Conservation (phyloP, 495 filamentous ascomycete species). For the Hyaloscypha hepaticicola region DNA sequence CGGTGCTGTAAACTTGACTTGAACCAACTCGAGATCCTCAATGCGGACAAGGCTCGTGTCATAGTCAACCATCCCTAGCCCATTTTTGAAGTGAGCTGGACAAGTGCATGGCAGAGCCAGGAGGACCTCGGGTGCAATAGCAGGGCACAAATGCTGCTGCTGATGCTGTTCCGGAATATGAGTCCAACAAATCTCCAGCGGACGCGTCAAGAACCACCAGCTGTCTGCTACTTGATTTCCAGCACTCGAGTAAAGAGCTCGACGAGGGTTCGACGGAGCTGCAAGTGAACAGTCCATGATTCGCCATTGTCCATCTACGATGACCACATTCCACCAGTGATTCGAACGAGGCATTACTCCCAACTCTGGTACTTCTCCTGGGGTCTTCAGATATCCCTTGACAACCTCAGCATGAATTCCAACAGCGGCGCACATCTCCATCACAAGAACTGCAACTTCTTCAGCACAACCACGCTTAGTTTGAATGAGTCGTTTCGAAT, state of each 20-base stretch:
- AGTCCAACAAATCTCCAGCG: slow-evolving; percentile 88
- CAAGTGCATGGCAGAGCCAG: slow-evolving; percentile 81
- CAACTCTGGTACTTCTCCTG: slow-evolving; percentile 78
- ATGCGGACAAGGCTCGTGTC: slow-evolving; percentile 84
- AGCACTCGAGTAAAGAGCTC: slow-evolving; percentile 71
- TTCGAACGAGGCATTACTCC: slow-evolving; percentile 77
- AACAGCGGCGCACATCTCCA: slow-evolving; percentile 91
- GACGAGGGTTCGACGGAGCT: slow-evolving; percentile 80
- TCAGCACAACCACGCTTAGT: slow-evolving; percentile 82
- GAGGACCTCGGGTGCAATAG: slow-evolving; percentile 78
- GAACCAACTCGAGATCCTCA: slow-evolving; percentile 89
- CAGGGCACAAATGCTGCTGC: slow-evolving; percentile 91
- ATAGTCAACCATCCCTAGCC: slow-evolving; percentile 76
- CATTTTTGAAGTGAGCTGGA: slow-evolving; percentile 84
- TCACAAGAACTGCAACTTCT: slow-evolving; percentile 84
- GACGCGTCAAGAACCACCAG: slow-evolving; percentile 89
- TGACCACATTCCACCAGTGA: slow-evolving; percentile 97
- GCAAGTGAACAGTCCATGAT: slow-evolving; percentile 95
- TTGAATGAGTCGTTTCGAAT: slow-evolving; percentile 79
- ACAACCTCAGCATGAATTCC: slow-evolving; percentile 84
- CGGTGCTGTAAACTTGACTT: slow-evolving; percentile 83
- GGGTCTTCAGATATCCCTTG: slow-evolving; percentile 83
- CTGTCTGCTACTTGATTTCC: slow-evolving; percentile 68
- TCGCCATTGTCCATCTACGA: slow-evolving; percentile 93
- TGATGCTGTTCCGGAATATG: slow-evolving; percentile 82